Evolutionary conservation across 768 basidiomycete genomes (phyloP).

Genomic region (Cyathus striatus): DNA sequence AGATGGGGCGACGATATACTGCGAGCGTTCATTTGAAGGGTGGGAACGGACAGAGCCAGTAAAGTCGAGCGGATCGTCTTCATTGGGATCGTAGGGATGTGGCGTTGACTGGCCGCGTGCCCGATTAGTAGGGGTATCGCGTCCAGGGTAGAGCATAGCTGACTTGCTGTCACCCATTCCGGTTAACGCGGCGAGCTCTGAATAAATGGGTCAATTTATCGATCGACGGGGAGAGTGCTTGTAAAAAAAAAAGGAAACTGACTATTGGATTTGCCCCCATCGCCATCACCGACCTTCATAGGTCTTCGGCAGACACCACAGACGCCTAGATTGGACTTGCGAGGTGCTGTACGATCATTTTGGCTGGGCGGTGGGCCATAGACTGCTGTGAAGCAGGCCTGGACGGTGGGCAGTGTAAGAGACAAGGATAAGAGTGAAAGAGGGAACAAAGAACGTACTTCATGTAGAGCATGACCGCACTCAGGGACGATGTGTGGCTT

Average conservation of each 20-base stretch:
- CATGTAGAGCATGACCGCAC: constrained; percentile 97
- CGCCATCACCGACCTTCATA: constrained; percentile 92
- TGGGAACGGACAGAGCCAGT: constrained; percentile 43
- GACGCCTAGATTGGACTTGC: constrained; percentile 83
- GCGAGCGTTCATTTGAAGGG: constrained; percentile 38
- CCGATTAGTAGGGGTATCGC: constrained; percentile 50
- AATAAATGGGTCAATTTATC: background rate
- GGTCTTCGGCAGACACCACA: constrained; percentile 96
- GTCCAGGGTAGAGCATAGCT: constrained; percentile 60
- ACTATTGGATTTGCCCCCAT: constrained; percentile 89
- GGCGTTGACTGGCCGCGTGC: constrained; percentile 23
- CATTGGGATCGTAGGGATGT: constrained; percentile 61
- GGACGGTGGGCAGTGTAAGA: constrained; percentile 3
- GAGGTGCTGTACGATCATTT: constrained; percentile 43
- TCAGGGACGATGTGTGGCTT: constrained; percentile 97
- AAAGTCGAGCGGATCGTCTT: constrained; percentile 82
- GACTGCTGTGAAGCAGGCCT: constrained; percentile 96
- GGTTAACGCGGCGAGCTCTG: constrained; percentile 92
- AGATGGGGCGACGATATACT: constrained; percentile 84
- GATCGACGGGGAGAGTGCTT: constrained; percentile 1
- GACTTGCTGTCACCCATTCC: constrained; percentile 72
- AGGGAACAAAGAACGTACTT: constrained; percentile 41
- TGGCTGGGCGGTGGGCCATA: constrained; percentile 81
- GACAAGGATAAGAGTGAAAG: constrained; percentile 3
- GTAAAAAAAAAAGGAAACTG: constrained; percentile 21